phyloP scores from a whole-genome alignment of 2,329 filamentous ascomycete genomes.

The Furcasterigmium furcatum region DNA sequence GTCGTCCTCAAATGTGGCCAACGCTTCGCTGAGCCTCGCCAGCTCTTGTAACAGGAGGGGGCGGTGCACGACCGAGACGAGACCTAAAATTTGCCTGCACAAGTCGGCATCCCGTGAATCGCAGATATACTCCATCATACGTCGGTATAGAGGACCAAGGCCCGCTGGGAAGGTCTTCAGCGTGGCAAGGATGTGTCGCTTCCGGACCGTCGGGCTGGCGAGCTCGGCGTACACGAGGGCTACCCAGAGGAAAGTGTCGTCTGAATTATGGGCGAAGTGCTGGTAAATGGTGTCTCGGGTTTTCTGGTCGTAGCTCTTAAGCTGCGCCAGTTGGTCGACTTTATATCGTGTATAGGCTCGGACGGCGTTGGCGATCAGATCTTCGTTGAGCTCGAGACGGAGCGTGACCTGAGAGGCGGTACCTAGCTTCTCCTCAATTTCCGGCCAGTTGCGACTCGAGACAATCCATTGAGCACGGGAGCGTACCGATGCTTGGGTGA shows the following conservation, averaged over 20 bases:
- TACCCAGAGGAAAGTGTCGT: too few species aligned
- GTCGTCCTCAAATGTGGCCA: background rate
- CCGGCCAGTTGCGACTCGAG: conserved; percentile 35
- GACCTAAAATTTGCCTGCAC: background rate
- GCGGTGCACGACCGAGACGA: background rate
- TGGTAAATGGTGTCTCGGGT: conserved; percentile 4
- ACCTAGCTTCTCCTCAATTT: conserved; percentile 29
- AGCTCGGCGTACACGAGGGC: conserved; percentile 17
- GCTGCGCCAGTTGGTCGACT: conserved; percentile 17
- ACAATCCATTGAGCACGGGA: conserved; percentile 37
- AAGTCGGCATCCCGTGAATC: background rate
- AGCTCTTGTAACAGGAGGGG: background rate
- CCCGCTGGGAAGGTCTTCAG: background rate
- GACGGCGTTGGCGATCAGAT: conserved; percentile 22
- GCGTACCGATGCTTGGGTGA: conserved; percentile 5
- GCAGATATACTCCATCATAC: background rate
- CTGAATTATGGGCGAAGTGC: conserved; percentile 28
- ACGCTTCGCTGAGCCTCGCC: background rate
- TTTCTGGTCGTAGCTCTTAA: conserved; percentile 4
- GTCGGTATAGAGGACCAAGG: background rate
- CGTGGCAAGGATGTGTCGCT: too few species aligned
- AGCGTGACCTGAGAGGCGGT: conserved; percentile 15
- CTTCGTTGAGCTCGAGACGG: conserved; percentile 30
- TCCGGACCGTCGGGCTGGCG: background rate
- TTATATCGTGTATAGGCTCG: conserved; percentile 31